Evolutionary conservation across 192 early-diverging fungal genomes (phyloP).

Genomic region (Coemansia brasiliensis): DNA sequence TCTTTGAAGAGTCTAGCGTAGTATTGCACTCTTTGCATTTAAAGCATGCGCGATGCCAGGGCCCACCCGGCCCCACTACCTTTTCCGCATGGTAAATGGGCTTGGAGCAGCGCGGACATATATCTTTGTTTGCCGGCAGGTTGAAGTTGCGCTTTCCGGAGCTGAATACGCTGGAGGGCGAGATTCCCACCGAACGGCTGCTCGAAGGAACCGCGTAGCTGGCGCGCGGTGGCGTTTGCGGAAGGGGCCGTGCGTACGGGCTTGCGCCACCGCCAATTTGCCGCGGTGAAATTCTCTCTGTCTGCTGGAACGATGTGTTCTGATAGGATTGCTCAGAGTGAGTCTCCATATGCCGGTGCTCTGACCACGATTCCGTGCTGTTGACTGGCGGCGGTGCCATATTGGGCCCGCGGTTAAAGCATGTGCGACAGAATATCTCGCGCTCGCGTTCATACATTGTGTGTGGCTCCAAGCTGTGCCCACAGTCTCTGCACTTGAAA

Average conservation of each 20-base stretch:
- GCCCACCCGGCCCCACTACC: conserved; percentile 52
- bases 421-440: conserved; percentile 53
- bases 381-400: conserved; percentile 8
- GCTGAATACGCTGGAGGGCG: conserved; percentile 54
- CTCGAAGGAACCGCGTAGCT: neutral
- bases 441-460: conserved; percentile 45
- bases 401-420: conserved; percentile 25
- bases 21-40: conserved; percentile 53
- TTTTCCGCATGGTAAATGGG: conserved; percentile 56
- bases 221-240: conserved; percentile 22
- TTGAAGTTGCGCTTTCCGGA: conserved; percentile 38
- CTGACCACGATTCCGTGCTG: conserved; percentile 4
- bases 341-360: conserved; percentile 10
- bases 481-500: conserved; percentile 45
- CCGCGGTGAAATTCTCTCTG: neutral
- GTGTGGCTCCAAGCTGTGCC: conserved; percentile 22
- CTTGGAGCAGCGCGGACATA: conserved; percentile 51
- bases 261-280: neutral
- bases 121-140: conserved; percentile 38
- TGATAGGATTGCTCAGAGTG: neutral
- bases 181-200: conserved; percentile 12
- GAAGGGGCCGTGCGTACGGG: neutral
- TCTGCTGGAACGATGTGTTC: neutral
- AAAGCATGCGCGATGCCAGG: conserved; percentile 55
- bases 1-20: conserved; percentile 39